Evolutionary conservation across 2,329 filamentous ascomycete genomes (phyloP).

Genomic region (Xylaria arbuscula): DNA sequence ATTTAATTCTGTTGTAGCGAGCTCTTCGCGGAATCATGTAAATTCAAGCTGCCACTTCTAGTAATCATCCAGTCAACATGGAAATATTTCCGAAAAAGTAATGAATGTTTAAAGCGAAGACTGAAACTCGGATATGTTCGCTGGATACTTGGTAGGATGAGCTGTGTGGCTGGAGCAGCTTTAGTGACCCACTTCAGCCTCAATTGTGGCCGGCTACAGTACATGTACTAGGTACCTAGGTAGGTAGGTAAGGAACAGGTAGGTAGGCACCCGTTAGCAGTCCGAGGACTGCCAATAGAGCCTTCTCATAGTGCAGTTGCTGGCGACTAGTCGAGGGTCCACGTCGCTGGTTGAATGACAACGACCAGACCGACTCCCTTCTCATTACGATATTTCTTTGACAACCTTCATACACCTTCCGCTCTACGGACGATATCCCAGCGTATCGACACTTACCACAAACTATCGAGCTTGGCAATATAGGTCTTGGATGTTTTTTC

Average conservation of each 20-base stretch:
- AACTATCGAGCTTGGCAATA: slow-evolving; percentile 1
- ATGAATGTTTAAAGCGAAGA: background rate
- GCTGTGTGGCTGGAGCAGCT: slow-evolving; percentile 2
- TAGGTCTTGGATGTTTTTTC: slow-evolving; percentile 39
- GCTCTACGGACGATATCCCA: background rate
- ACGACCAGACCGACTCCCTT: slow-evolving; percentile 6
- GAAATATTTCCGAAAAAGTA: background rate
- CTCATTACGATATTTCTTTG: slow-evolving; percentile 15
- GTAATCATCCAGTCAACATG: background rate
- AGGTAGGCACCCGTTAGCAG: no score
- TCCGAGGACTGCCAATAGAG: background rate
- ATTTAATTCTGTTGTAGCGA: background rate
- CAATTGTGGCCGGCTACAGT: slow-evolving; percentile 32
- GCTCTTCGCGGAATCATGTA: background rate
- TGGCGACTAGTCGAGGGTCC: slow-evolving; percentile 8
- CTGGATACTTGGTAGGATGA: background rate
- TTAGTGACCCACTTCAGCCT: slow-evolving; percentile 18
- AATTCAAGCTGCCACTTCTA: background rate
- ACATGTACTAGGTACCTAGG: no score
- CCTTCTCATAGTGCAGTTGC: background rate
- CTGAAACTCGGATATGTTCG: background rate
- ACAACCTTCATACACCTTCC: background rate
- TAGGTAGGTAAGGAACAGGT: no score
- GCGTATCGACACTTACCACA: background rate
- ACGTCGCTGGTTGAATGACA: slow-evolving; percentile 26